phyloP scores from a whole-genome alignment of 192 early-diverging fungal genomes.

The Coemansia sp. region DNA sequence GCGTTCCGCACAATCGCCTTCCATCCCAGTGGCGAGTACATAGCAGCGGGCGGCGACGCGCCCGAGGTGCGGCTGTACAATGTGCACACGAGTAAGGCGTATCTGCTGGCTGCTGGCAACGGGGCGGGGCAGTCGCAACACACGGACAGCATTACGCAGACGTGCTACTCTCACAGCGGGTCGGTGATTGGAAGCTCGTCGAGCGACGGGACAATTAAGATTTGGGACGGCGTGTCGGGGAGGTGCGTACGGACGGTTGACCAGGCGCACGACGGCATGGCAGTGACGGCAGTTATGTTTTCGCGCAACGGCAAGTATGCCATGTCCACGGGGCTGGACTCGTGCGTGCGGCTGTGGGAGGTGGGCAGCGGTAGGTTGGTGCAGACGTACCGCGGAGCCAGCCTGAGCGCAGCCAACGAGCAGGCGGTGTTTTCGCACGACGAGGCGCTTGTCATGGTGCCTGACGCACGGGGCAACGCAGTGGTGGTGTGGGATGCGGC shows the following conservation, averaged over 20 bases:
- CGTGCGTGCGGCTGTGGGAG: conserved; percentile 78
- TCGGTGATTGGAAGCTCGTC: conserved; percentile 73
- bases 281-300: conserved; percentile 72
- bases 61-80: conserved; percentile 81
- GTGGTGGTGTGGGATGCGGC: conserved; percentile 73
- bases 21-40: conserved; percentile 90
- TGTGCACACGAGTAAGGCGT: conserved; percentile 82
- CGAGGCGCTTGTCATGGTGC: conserved; percentile 67
- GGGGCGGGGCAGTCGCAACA: conserved; percentile 38
- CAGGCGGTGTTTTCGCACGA: conserved; percentile 64
- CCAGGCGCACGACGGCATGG: conserved; percentile 72
- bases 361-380: conserved; percentile 68
- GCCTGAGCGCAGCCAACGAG: conserved; percentile 33
- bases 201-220: conserved; percentile 79
- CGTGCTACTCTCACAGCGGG: conserved; percentile 71
- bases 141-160: conserved; percentile 56
- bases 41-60: conserved; percentile 77
- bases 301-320: conserved; percentile 75
- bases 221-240: conserved; percentile 82
- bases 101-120: conserved; percentile 57
- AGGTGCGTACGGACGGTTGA: conserved; percentile 73
- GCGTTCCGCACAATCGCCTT: conserved; percentile 80
- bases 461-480: conserved; percentile 63
- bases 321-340: conserved; percentile 79
- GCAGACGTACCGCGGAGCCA: conserved; percentile 69